Percentiles rank a stretch among this genome's conserved stretches.
phyloP scores from a whole-genome alignment of 2,329 filamentous ascomycete species.

The Onygenales sp. region DNA sequence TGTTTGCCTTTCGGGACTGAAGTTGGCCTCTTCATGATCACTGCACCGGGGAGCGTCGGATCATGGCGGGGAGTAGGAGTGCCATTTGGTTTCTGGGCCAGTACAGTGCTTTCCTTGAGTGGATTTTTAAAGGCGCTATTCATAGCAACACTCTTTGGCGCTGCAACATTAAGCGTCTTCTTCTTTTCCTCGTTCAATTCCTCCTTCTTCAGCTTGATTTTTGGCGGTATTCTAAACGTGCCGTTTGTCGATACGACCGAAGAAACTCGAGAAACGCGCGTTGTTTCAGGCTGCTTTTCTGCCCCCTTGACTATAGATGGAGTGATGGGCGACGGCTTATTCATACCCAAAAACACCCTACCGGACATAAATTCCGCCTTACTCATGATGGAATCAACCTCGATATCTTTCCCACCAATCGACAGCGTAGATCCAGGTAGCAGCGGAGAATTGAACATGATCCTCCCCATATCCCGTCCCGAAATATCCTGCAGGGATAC shows the following conservation, averaged over 20 bases:
- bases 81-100: slow-evolving; percentile 35
- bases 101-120: slow-evolving; percentile 43
- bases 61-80: slow-evolving; percentile 56
- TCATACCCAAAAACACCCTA: slow-evolving; percentile 19
- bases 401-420: slow-evolving; percentile 58
- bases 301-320: neutral
- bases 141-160: slow-evolving; percentile 28
- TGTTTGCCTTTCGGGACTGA: slow-evolving; percentile 51
- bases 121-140: slow-evolving; percentile 53
- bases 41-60: slow-evolving; percentile 47
- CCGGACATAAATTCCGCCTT: slow-evolving; percentile 48
- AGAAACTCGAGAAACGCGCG: neutral
- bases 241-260: neutral
- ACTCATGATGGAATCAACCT: slow-evolving; percentile 53
- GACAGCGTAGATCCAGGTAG: slow-evolving; percentile 52
- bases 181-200: slow-evolving; percentile 22
- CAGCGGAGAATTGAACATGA: slow-evolving; percentile 46
- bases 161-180: slow-evolving; percentile 29
- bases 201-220: slow-evolving; percentile 4
- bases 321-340: slow-evolving; percentile 13
- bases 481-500: slow-evolving; percentile 53
- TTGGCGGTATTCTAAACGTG: slow-evolving; percentile 14
- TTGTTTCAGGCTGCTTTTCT: slow-evolving; percentile 8
- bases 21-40: slow-evolving; percentile 57
- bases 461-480: slow-evolving; percentile 54